A percentile compares a stretch with the other conserved stretches of the same genome.
Evolutionary conservation across 179 eudicot genomes (phyloP).

Genomic region (Beta lomatogona): DNA sequence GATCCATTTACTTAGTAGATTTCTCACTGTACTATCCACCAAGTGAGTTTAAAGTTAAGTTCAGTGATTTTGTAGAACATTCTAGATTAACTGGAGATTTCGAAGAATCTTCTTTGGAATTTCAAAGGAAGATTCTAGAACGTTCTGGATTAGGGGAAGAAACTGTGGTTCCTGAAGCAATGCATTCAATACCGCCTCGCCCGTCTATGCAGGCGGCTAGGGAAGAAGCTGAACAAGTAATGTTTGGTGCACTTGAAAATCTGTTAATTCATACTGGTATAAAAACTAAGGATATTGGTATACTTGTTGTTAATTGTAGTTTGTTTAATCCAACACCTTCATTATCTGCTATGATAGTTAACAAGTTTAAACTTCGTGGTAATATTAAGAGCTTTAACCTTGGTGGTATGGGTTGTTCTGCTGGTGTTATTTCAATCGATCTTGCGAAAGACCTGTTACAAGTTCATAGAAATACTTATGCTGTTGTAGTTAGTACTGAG

Average conservation of each 20-base stretch:
- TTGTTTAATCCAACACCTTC: slow-evolving; percentile 79
- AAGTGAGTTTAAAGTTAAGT: slow-evolving; percentile 37
- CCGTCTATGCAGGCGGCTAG: slow-evolving; percentile 70
- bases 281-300: slow-evolving; percentile 58
- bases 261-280: slow-evolving; percentile 47
- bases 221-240: slow-evolving; percentile 64
- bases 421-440: slow-evolving; percentile 68
- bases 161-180: slow-evolving; percentile 60
- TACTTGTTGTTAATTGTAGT: slow-evolving; percentile 72
- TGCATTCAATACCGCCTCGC: slow-evolving; percentile 60
- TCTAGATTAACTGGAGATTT: slow-evolving; percentile 51
- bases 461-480: slow-evolving; percentile 60
- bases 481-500: slow-evolving; percentile 71
- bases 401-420: slow-evolving; percentile 86
- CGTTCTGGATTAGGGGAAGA: slow-evolving; percentile 75
- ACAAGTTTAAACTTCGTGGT: slow-evolving; percentile 65
- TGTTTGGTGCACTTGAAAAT: slow-evolving; percentile 66
- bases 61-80: slow-evolving; percentile 43
- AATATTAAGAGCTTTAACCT: slow-evolving; percentile 63
- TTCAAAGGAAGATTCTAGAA: slow-evolving; percentile 64
- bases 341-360: slow-evolving; percentile 70
- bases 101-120: slow-evolving; percentile 62
- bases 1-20: slow-evolving; percentile 59
- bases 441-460: slow-evolving; percentile 69
- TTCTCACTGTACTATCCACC: slow-evolving; percentile 58